A percentile compares a stretch with the other conserved stretches of the same genome.
phyloP scores from a whole-genome alignment of 2,329 filamentous ascomycete species.

The Hymenotorrendiella dingleyae region DNA sequence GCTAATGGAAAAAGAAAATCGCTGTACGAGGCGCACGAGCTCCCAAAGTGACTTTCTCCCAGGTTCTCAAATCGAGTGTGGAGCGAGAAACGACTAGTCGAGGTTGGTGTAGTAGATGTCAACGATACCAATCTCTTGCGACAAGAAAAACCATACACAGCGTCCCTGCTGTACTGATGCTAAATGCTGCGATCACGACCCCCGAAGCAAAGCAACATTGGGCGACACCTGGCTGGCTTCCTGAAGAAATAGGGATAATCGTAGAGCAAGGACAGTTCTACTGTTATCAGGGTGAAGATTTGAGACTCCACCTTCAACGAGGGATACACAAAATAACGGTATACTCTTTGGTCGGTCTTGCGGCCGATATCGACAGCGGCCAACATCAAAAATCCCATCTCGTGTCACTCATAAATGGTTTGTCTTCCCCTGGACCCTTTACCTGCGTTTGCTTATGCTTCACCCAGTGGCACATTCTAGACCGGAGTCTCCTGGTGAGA shows the following conservation, averaged over 20 bases:
- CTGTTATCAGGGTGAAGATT: constrained; percentile 88
- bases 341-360: constrained; percentile 86
- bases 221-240: constrained; percentile 85
- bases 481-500: constrained; percentile 50
- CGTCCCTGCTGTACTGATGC: constrained; percentile 78
- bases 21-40: constrained; percentile 43
- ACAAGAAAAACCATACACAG: constrained; percentile 79
- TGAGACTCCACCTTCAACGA: constrained; percentile 69
- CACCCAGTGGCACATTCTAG: constrained; percentile 62
- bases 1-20: constrained; percentile 37
- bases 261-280: constrained; percentile 88
- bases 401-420: constrained; percentile 84
- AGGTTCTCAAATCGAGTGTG: constrained; percentile 86
- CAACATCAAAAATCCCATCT: constrained; percentile 85
- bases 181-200: constrained; percentile 73
- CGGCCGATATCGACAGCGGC: constrained; percentile 81
- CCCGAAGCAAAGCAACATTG: constrained; percentile 75
- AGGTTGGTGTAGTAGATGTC: constrained; percentile 90
- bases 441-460: constrained; percentile 11
- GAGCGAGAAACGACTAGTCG: constrained; percentile 83
- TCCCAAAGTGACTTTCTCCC: constrained; percentile 68
- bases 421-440: constrained; percentile 18
- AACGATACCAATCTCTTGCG: constrained; percentile 80
- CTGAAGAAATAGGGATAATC: constrained; percentile 88
- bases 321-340: constrained; percentile 77